A percentile compares a stretch with the other conserved stretches of the same genome.
Evolutionary conservation across 345 rosid species (phyloP).

Genomic region (Angophora floribunda): DNA sequence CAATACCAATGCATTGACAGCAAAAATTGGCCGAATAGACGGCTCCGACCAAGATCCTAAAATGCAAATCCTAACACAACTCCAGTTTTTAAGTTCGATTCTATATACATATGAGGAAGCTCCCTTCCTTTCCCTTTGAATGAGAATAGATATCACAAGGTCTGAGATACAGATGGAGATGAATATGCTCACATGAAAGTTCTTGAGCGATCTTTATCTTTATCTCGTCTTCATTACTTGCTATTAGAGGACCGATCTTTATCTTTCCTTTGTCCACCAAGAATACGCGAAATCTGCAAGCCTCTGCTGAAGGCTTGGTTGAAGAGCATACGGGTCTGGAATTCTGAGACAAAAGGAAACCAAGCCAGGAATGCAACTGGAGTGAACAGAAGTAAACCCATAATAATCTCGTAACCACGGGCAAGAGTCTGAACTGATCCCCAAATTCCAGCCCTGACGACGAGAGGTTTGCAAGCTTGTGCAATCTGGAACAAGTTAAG

Average conservation of each 20-base stretch:
- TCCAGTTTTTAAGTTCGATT: not conserved
- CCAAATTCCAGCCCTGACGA: slow-evolving; percentile 77
- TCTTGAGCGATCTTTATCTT: not conserved
- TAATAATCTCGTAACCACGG: slow-evolving; percentile 87
- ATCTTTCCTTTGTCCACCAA: slow-evolving; percentile 87
- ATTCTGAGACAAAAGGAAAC: slow-evolving; percentile 98
- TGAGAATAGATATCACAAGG: not conserved
- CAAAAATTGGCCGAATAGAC: not conserved
- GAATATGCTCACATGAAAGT: not conserved
- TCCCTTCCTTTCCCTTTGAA: not conserved
- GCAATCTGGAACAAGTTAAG: slow-evolving; percentile 49
- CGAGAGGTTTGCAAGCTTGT: slow-evolving; percentile 83
- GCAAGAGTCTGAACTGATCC: slow-evolving; percentile 85
- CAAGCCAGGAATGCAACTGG: slow-evolving; percentile 98
- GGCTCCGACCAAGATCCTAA: not conserved
- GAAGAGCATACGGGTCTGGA: slow-evolving; percentile 98
- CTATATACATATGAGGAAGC: not conserved
- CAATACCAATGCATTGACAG: not conserved
- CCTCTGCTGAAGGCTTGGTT: slow-evolving; percentile 99
- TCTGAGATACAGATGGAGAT: not conserved
- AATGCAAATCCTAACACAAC: not conserved
- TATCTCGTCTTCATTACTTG: slow-evolving; percentile 42
- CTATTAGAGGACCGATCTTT: slow-evolving; percentile 71
- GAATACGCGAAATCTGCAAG: slow-evolving; percentile 96
- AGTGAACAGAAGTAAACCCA: slow-evolving; percentile 91